These are phyloP conservation scores for Paramecium primaurelia DNA, from an alignment of 73 alveolate genomes.

Conservation along the genomic window DNA sequence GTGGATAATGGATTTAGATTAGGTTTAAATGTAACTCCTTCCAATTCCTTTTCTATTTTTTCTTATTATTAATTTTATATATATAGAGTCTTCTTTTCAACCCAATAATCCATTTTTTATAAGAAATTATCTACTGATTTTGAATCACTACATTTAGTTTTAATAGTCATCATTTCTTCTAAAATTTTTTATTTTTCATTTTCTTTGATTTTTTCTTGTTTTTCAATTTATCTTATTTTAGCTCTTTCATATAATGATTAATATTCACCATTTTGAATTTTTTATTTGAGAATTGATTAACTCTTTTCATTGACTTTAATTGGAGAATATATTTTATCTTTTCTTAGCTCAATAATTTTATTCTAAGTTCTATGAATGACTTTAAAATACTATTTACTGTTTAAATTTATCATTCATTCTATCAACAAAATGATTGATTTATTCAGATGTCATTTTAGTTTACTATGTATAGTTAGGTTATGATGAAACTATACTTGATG, in stretches of 20 bases:
- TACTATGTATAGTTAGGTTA: neutral
- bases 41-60: neutral
- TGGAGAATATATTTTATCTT: neutral
- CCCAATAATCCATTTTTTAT: neutral
- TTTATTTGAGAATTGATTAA: neutral
- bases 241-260: constrained; percentile 2
- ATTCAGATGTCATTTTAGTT: neutral
- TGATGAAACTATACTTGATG: neutral
- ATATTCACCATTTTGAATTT: neutral
- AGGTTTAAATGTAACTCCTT: constrained; percentile 13
- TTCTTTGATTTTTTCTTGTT: neutral
- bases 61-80: neutral
- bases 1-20: neutral
- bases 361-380: constrained; percentile 9
- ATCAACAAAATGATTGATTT: neutral
- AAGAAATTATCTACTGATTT: neutral
- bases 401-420: neutral
- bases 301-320: neutral
- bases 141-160: neutral
- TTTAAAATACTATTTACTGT: constrained; percentile 21
- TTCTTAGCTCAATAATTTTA: neutral
- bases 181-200: neutral
- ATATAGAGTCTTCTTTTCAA: neutral
- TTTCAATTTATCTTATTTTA: neutral
- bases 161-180: neutral